These are phyloP conservation scores for Yarrowia phangngaensis DNA, from an alignment of 805 yeast genomes.

Conservation along the genomic window DNA sequence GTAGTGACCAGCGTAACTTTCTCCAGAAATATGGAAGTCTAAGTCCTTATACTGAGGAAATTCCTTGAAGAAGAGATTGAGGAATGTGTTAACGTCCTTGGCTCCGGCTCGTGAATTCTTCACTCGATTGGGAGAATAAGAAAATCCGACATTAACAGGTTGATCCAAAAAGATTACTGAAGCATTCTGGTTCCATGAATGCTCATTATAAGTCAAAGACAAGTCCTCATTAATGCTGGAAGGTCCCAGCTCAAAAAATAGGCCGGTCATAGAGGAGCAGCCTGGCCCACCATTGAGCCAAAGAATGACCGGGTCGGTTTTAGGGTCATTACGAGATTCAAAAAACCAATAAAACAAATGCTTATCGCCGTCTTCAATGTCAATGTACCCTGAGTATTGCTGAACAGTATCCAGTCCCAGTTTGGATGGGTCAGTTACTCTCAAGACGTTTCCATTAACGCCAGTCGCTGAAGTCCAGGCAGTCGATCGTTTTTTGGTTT, in stretches of 20 bases:
- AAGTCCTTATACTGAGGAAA: conserved; percentile 63
- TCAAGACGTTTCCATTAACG: conserved; percentile 46
- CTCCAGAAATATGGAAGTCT: conserved; percentile 86
- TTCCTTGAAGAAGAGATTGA: conserved; percentile 75
- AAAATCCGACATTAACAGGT: conserved; percentile 90
- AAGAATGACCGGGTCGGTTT: conserved; percentile 76
- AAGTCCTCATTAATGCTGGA: conserved; percentile 61
- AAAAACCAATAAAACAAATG: conserved; percentile 93
- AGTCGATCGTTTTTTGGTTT: conserved; percentile 4
- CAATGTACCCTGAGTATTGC: conserved; percentile 72
- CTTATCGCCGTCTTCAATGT: conserved; percentile 70
- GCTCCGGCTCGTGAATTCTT: conserved; percentile 78
- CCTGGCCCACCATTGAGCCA: conserved; percentile 99
- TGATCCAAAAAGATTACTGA: conserved; percentile 88
- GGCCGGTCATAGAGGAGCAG: conserved; percentile 85
- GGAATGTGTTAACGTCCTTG: conserved; percentile 77
- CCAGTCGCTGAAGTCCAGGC: background rate
- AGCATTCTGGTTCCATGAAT: conserved; percentile 90
- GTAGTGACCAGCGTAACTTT: conserved; percentile 91
- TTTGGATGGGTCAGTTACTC: conserved; percentile 57
- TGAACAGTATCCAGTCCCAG: conserved; percentile 69
- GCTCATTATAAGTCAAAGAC: conserved; percentile 71
- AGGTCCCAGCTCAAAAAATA: conserved; percentile 90
- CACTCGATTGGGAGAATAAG: conserved; percentile 66
- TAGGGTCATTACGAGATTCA: conserved; percentile 85